These are phyloP conservation scores for Exutisphaerella laricina DNA, from an alignment of 2,329 filamentous ascomycete species.

Conservation along the genomic window DNA sequence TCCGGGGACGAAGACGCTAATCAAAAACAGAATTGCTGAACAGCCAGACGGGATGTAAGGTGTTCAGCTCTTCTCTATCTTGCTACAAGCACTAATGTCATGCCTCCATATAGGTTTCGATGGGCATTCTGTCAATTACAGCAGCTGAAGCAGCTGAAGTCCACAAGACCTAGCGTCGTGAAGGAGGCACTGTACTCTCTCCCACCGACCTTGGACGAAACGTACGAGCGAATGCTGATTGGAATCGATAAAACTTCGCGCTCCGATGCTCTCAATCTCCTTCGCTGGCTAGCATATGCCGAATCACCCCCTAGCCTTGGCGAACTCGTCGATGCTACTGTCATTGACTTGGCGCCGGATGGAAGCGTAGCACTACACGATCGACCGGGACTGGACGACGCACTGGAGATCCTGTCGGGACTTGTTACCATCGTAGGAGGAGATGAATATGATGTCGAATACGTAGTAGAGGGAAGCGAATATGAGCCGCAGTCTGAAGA, in stretches of 20 bases:
- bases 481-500: slow-evolving; percentile 2
- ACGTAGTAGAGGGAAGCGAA: background rate
- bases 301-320: slow-evolving; percentile 14
- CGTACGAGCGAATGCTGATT: slow-evolving; percentile 24
- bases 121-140: slow-evolving; percentile 27
- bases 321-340: slow-evolving; percentile 21
- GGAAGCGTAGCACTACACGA: slow-evolving; percentile 10
- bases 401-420: slow-evolving; percentile 14
- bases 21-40: slow-evolving; percentile 18
- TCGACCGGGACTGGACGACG: slow-evolving; percentile 8
- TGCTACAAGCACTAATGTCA: background rate
- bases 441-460: background rate
- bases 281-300: slow-evolving; percentile 22
- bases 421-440: slow-evolving; percentile 11
- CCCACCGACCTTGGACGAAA: slow-evolving; percentile 26
- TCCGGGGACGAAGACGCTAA: slow-evolving; percentile 10
- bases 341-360: slow-evolving; percentile 14
- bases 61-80: background rate
- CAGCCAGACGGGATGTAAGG: slow-evolving; percentile 27
- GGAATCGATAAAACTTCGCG: slow-evolving; percentile 13
- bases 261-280: slow-evolving; percentile 14
- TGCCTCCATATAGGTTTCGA: slow-evolving; percentile 24
- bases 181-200: slow-evolving; percentile 15
- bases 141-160: slow-evolving; percentile 21
- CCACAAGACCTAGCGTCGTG: slow-evolving; percentile 15